A percentile compares a stretch with the other conserved stretches of the same genome.
These are phyloP conservation scores for Friedmanniomyces simplex DNA, from an alignment of 495 filamentous ascomycete species.

Conservation along the genomic window DNA sequence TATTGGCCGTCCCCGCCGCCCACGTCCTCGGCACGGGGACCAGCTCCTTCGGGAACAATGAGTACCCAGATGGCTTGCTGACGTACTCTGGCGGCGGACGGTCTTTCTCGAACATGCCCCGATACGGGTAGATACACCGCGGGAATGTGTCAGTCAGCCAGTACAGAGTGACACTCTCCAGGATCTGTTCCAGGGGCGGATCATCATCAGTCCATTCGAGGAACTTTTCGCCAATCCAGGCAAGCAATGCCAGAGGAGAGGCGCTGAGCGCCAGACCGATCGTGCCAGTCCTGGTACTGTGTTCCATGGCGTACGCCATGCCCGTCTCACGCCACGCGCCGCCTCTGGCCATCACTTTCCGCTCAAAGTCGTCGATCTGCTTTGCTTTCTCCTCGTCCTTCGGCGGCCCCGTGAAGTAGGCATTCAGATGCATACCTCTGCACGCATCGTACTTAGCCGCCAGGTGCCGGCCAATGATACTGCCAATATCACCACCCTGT, in stretches of 20 bases:
- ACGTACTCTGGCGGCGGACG: slow-evolving; percentile 1
- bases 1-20: slow-evolving; percentile 39
- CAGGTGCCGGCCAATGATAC: slow-evolving; percentile 27
- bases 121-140: slow-evolving; percentile 49
- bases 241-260: slow-evolving; percentile 51
- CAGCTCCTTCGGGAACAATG: slow-evolving; percentile 46
- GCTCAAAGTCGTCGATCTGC: slow-evolving; percentile 14
- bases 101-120: slow-evolving; percentile 10
- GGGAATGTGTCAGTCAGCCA: slow-evolving; percentile 57
- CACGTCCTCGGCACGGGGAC: slow-evolving; percentile 39
- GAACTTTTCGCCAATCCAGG: slow-evolving; percentile 61
- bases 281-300: slow-evolving; percentile 50
- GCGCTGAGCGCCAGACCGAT: slow-evolving; percentile 47
- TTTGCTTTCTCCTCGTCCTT: background rate
- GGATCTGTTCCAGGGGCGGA: slow-evolving; percentile 44
- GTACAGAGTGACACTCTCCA: slow-evolving; percentile 49
- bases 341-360: slow-evolving; percentile 21
- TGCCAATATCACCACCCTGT: slow-evolving; percentile 61
- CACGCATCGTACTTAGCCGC: slow-evolving; percentile 13
- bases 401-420: slow-evolving; percentile 1
- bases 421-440: slow-evolving; percentile 35
- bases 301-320: slow-evolving; percentile 44
- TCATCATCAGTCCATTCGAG: slow-evolving; percentile 53
- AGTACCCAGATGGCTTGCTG: slow-evolving; percentile 49
- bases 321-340: slow-evolving; percentile 34